Conservation (phyloP, 495 filamentous ascomycete genomes). For the Penicillium atrosanguineum region DNA sequence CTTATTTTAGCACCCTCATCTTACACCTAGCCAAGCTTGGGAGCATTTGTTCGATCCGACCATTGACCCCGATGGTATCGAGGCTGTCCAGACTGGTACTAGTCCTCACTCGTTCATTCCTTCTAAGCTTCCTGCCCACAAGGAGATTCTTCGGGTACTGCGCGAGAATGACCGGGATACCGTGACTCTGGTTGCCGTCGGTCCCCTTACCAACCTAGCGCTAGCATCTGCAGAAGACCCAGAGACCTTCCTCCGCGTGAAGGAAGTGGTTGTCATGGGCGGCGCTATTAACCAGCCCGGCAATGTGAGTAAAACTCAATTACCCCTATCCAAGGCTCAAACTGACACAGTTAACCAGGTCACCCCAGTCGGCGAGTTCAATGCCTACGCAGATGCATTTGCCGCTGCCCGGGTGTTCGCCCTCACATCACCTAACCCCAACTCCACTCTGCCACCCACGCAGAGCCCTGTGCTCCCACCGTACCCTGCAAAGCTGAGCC, state of each 20-base stretch:
- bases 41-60: slow-evolving; percentile 68
- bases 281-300: slow-evolving; percentile 76
- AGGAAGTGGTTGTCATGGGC: slow-evolving; percentile 96
- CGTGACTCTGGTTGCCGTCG: slow-evolving; percentile 84
- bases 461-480: slow-evolving; percentile 45
- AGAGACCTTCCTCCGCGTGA: slow-evolving; percentile 80
- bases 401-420: slow-evolving; percentile 88
- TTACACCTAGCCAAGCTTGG: slow-evolving; percentile 83
- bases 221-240: slow-evolving; percentile 81
- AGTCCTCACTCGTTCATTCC: slow-evolving; percentile 61
- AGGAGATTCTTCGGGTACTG: slow-evolving; percentile 82
- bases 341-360: slow-evolving; percentile 28
- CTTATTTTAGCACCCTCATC: slow-evolving; percentile 70
- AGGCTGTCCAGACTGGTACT: slow-evolving; percentile 33
- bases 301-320: slow-evolving; percentile 55
- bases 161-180: slow-evolving; percentile 75
- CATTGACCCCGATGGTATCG: slow-evolving; percentile 33
- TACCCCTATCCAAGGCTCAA: background rate
- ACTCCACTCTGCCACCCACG: slow-evolving; percentile 64
- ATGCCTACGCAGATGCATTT: slow-evolving; percentile 75
- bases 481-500: slow-evolving; percentile 66
- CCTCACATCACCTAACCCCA: slow-evolving; percentile 76
- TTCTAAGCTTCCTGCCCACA: slow-evolving; percentile 67
- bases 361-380: slow-evolving; percentile 81
- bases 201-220: slow-evolving; percentile 88